Conservation (phyloP, 345 rosid genomes). For the Gossypium herbaceum region DNA sequence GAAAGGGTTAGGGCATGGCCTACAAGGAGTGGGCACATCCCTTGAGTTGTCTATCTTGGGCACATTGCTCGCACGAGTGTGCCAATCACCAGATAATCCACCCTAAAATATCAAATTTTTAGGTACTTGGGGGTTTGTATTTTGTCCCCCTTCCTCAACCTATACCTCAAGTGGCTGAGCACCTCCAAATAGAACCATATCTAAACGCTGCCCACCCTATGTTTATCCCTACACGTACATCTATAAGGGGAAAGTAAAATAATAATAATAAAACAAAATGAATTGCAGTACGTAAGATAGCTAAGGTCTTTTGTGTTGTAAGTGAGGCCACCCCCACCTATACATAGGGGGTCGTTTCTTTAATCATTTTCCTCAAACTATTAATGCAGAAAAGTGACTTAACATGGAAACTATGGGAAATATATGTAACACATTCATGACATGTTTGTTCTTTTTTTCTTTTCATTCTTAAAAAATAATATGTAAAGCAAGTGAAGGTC, state of each 20-base stretch:
- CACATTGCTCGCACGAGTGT: conserved; percentile 32
- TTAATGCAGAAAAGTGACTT: conserved; percentile 26
- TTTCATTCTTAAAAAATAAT: too few species aligned
- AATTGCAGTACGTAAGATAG: conserved; percentile 14
- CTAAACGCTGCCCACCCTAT: conserved; percentile 15
- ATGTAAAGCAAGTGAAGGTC: too few species aligned
- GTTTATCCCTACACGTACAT: conserved; percentile 7
- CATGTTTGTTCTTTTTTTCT: too few species aligned
- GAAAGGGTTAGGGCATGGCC: conserved; percentile 17
- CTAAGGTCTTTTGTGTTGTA: conserved; percentile 13
- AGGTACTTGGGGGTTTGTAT: conserved; percentile 17
- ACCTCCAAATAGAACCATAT: conserved; percentile 14
- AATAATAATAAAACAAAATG: not conserved
- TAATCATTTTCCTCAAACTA: conserved; percentile 21
- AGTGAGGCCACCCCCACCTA: conserved; percentile 24
- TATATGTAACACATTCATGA: too few species aligned
- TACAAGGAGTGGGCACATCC: conserved; percentile 13
- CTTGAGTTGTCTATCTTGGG: conserved; percentile 21
- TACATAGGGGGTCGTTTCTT: conserved; percentile 10
- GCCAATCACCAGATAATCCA: conserved; percentile 17
- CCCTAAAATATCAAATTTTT: conserved; percentile 15
- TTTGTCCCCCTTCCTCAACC: conserved; percentile 14
- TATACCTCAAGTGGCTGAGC: conserved; percentile 14
- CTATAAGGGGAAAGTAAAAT: not conserved
- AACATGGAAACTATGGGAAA: not conserved